Percentiles rank a stretch among this genome's conserved stretches.
Evolutionary conservation across 2,329 filamentous ascomycete genomes (phyloP).

Genomic region (Gaeumannomyces sp.): DNA sequence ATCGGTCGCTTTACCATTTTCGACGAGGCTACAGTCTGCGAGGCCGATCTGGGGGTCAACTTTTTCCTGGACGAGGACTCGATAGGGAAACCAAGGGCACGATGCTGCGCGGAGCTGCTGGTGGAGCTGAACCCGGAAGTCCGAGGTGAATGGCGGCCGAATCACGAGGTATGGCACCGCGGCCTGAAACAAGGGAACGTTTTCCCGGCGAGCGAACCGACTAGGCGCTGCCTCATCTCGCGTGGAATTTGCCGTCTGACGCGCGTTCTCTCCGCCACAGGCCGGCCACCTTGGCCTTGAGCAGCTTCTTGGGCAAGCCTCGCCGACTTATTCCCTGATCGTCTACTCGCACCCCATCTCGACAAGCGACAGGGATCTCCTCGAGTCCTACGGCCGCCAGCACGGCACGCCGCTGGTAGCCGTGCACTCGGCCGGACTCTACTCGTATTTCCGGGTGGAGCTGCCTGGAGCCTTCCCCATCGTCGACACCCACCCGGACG

Average conservation of each 20-base stretch:
- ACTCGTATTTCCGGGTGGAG: constrained; percentile 77
- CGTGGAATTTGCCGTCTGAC: too few species aligned
- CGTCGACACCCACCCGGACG: constrained; percentile 91
- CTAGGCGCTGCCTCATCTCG: too few species aligned
- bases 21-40: constrained; percentile 69
- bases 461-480: constrained; percentile 80
- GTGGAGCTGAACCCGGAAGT: constrained; percentile 92
- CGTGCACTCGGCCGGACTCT: constrained; percentile 86
- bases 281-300: constrained; percentile 14
- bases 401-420: constrained; percentile 70
- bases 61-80: constrained; percentile 86
- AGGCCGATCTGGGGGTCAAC: constrained; percentile 86
- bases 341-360: constrained; percentile 47
- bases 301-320: constrained; percentile 31
- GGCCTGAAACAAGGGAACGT: constrained; percentile 5
- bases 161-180: constrained; percentile 32
- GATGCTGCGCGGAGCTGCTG: constrained; percentile 70
- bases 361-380: constrained; percentile 34
- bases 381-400: constrained; percentile 42
- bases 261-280: constrained; percentile 7
- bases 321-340: constrained; percentile 43
- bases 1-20: constrained; percentile 89
- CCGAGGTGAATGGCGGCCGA: constrained; percentile 62
- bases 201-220: too few species aligned
- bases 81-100: constrained; percentile 70